Base-by-base conservation (phyloP, 768 basidiomycete species). In the Suillus tomentosus region DNA sequence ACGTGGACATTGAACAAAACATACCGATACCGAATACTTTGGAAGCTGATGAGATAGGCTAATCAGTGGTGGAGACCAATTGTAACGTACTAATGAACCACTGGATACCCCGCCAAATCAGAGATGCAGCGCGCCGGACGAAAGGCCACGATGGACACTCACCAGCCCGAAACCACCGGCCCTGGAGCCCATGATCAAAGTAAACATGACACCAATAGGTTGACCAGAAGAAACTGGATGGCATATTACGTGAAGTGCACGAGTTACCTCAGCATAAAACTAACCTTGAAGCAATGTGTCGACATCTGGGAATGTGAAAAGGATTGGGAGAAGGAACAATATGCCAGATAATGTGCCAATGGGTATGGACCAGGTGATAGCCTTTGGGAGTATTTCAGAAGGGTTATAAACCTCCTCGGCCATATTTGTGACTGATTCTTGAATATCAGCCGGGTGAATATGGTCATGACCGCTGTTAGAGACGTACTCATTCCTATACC, bases 331-430 rank as follows among this genome's bases (percentile, higher is more conserved):
- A 61, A 88, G 76, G 69, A 83, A 88, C 7, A 85, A 48, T 2
- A 89, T 65, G 0, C 87, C 88, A 24, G 73, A 74, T 11, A 87
- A 67, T 31, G 82, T 74, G 9, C 83, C 80, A 58, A 86, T 85
- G 0, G 85, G 85, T 40, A 87, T 75, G 0, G 83, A 83, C 76
- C 80, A 81, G 11, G 80, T 76, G 34, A 89, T 80, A 1, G 87
- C 87, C 50, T 74, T 74, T 0, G 87, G 87, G 11, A 89, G 79
- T 61, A 86, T 80, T 13, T 78, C 67, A 1, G 82, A 77, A 0
- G 87, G 88, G 60, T 87, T 78, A 57, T 82, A 82, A 1, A 88
- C 87, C 72, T 90, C 88, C 70, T 89, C 88, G 3, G 87, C 84
- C 84, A 90, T 85, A 66, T 84, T 87, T 17, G 87, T 79, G 45